phyloP scores from a whole-genome alignment of 2,329 filamentous ascomycete genomes.

The Catunica adiposa region DNA sequence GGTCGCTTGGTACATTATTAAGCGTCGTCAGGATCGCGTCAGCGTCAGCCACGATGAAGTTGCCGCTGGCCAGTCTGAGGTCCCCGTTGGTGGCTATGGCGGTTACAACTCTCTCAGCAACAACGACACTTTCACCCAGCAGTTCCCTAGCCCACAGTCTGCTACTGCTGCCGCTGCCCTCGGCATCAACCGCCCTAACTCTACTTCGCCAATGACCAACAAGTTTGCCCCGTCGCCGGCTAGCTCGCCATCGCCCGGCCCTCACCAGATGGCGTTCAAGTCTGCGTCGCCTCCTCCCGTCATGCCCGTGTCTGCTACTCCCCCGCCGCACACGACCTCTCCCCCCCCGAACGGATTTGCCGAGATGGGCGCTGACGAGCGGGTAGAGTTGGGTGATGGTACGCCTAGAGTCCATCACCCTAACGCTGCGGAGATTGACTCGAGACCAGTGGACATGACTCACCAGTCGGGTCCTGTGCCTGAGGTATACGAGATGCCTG shows the following conservation, averaged over 20 bases:
- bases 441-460: slow-evolving; percentile 20
- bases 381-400: slow-evolving; percentile 20
- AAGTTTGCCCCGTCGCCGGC: slow-evolving; percentile 17
- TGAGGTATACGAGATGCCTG: slow-evolving; percentile 28
- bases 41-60: slow-evolving; percentile 23
- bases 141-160: slow-evolving; percentile 20
- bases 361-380: slow-evolving; percentile 17
- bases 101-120: slow-evolving; percentile 14
- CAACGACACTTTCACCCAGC: slow-evolving; percentile 16
- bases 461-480: slow-evolving; percentile 21
- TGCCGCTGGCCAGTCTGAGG: slow-evolving; percentile 25
- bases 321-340: slow-evolving; percentile 13
- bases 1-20: slow-evolving; percentile 15
- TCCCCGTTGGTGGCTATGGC: slow-evolving; percentile 23
- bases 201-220: slow-evolving; percentile 17
- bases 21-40: slow-evolving; percentile 15
- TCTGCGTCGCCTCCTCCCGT: not conserved
- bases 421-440: slow-evolving; percentile 25
- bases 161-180: slow-evolving; percentile 12
- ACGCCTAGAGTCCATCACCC: slow-evolving; percentile 22
- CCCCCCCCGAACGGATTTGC: slow-evolving; percentile 7
- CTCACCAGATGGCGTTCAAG: not conserved
- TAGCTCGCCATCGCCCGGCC: slow-evolving; percentile 11
- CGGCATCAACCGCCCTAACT: slow-evolving; percentile 16
- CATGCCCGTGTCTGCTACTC: not conserved